Evolutionary conservation across 2,329 filamentous ascomycete genomes (phyloP).

Genomic region (Aspergillus quadricinctus): DNA sequence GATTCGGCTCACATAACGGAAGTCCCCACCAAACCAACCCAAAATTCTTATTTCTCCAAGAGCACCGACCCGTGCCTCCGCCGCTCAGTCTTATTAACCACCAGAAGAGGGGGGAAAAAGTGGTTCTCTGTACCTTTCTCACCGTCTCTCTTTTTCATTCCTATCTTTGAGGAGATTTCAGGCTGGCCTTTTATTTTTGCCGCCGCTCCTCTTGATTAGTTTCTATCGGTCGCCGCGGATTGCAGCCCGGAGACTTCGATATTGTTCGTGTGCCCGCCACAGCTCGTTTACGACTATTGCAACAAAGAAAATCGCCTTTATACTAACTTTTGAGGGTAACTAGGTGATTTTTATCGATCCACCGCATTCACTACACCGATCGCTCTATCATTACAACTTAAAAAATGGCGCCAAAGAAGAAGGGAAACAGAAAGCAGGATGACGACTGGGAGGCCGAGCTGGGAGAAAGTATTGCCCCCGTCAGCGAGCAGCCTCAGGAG

Average conservation of each 20-base stretch:
- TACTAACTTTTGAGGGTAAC: neutral
- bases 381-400: neutral
- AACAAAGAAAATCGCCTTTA: neutral
- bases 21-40: slow-evolving; percentile 18
- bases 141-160: neutral
- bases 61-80: slow-evolving; percentile 3
- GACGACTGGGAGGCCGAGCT: slow-evolving; percentile 95
- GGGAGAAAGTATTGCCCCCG: slow-evolving; percentile 63
- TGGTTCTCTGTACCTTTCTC: neutral
- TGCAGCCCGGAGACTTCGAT: neutral
- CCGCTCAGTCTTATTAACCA: slow-evolving; percentile 12
- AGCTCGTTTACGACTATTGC: neutral
- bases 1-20: slow-evolving; percentile 2
- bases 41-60: slow-evolving; percentile 20
- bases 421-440: slow-evolving; percentile 77
- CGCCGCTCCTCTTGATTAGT: neutral
- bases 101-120: slow-evolving; percentile 8
- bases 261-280: slow-evolving; percentile 10
- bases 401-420: slow-evolving; percentile 90
- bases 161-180: neutral
- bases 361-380: neutral
- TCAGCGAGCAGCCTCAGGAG: slow-evolving; percentile 40
- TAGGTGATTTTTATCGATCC: neutral
- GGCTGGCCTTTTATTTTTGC: neutral
- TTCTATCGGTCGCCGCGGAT: neutral